Base-by-base conservation (phyloP, 495 filamentous ascomycete species). In the Opeltia flavorubescens region DNA sequence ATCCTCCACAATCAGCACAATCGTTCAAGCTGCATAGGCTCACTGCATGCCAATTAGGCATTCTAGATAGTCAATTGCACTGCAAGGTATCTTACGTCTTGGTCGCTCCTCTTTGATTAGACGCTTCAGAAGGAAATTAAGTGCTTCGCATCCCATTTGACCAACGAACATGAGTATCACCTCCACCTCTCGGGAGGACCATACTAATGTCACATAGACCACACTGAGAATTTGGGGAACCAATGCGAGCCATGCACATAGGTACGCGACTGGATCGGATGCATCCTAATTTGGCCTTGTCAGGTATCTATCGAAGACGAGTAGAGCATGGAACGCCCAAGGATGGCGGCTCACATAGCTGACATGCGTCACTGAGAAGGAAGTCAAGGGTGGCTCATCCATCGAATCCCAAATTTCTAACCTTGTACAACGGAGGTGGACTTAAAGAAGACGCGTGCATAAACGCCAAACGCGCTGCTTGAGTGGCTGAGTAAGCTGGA, bases 181-280 rank as follows among this genome's bases (percentile, higher is more conserved):
- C 55, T 99, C 91, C 55, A 86, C 67, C 61, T 99, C 91, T 52
- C 91, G 83, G 25, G 87, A 83, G 31, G 81, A 81, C 83, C 86
- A 89, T 55, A 89, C 76, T 24, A 96, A 71, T 30, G 89, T 91
- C 11, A 77, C 81, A 66, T 96, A 96, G 48, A 83, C 76, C 50
- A 96, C 75, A 59, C 83, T 85, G 56, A 99, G 77, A 8, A 79
- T 85, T 65, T 96, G 91, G 0, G 91, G 91, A 44, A 93, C 70
- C 42, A 99, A 83, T 49, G 91, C 88, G 29, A 96, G 82, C 77
- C 81, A 96, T 54, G 91, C 91, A 62, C 83, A 94, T 33, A 84
- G 59, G 64, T 86, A 81, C 43, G 91, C 95, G 53, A 95, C 44
- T 35, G 71, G 79, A 66, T 99, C 93, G 48, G 74, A 59, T 12